A percentile compares a stretch with the other conserved stretches of the same genome.
Conservation (phyloP, 2,329 filamentous ascomycete genomes). For the Aspergillus alliaceus region DNA sequence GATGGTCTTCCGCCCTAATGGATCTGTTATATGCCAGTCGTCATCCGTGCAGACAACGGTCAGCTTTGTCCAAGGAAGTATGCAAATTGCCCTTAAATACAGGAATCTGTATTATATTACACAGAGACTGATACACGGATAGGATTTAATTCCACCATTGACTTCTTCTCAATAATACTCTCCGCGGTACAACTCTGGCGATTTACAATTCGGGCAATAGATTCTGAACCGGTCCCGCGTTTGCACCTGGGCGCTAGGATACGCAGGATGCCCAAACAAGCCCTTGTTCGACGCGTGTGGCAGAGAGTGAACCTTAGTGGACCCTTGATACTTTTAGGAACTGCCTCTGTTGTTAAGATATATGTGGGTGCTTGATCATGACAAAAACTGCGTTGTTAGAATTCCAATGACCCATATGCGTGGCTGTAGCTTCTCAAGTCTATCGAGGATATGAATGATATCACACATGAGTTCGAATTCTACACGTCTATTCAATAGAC, state of each 20-base stretch:
- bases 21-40: slow-evolving; percentile 35
- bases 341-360: slow-evolving; percentile 38
- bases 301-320: slow-evolving; percentile 36
- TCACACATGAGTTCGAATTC: not conserved
- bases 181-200: slow-evolving; percentile 38
- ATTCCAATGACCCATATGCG: not conserved
- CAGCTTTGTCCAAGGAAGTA: not conserved
- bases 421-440: not conserved
- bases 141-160: slow-evolving; percentile 37
- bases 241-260: slow-evolving; percentile 29
- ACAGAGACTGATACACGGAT: not conserved
- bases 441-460: not conserved
- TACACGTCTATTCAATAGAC: rapidly evolving
- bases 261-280: slow-evolving; percentile 25
- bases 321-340: slow-evolving; percentile 35
- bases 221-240: slow-evolving; percentile 20
- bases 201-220: slow-evolving; percentile 31
- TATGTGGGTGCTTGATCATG: too few relatives aligned
- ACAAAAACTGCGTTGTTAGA: too few relatives aligned
- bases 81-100: not conserved
- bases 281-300: slow-evolving; percentile 36
- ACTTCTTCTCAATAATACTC: slow-evolving; percentile 32
- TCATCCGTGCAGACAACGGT: not conserved
- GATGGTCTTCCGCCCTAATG: slow-evolving; percentile 33
- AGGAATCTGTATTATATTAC: too few relatives aligned